Evolutionary conservation across 441 rosid species (phyloP), one percentile per base, ranked within the genome.

Genomic region (Populus trichocarpa): DNA sequence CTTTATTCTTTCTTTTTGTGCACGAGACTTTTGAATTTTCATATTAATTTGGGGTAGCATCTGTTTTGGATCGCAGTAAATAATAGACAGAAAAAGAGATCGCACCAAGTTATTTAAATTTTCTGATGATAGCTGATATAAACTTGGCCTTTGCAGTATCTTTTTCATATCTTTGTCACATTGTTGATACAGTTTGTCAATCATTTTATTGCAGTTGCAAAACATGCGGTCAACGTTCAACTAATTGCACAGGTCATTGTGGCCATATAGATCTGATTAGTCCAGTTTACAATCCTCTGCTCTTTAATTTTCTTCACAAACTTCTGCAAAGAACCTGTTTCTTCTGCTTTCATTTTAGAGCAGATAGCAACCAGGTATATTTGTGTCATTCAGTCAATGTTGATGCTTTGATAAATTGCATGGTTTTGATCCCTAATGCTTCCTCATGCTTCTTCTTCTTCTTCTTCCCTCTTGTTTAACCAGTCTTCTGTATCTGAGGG

Each of bases 181-280:
- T 16, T 23, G n/a, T 65, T 74, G 63, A 64, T 75, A 32, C 23
- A 8, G 63, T 71, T 26, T 20, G 6, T 36, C 25, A 13, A 18
- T 71, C 8, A 33, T 71, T 67, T 73, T 33, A 72, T 76, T 88
- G 90, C 96, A 93, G 97, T 70, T 96, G 99, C 87, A 84, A 85
- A 85, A 81, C 90, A 64, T 94, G 99, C 77, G 90, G 93, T 65
- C 94, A 86, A 83, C 81, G 82, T 8, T 84, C 77, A n/a, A 85
- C 82, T 75, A 40, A 75, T 78, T 96, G 99, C 78, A 95, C 98
- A 7, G 99, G 99, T 72, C 99, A 96, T 81, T 96, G 97, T 80
- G 99, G 99, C 66, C 98, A 90, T 81, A 88, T 94, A 10, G 93
- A 92, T 74, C 96, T 96, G 68, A 85, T 94, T 79, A 86, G 73